Percentiles rank a stretch among this genome's conserved stretches.
Evolutionary conservation across 306 rosid species (phyloP).

Genomic region (Gynostemma pentaphyllum): DNA sequence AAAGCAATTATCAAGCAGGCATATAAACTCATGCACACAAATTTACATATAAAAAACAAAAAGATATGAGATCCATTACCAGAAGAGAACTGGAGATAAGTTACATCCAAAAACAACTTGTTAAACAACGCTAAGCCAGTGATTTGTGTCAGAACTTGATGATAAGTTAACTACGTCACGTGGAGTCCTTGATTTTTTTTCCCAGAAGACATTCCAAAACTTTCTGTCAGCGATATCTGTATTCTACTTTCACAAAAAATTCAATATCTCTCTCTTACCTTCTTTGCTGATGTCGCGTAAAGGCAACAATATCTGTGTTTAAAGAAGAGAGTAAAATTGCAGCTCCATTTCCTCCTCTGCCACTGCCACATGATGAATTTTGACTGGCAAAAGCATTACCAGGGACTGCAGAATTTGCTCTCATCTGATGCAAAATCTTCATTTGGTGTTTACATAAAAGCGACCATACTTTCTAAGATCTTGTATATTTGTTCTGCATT

Average conservation of each 20-base stretch:
- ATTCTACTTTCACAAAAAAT: too few species aligned
- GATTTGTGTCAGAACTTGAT: neutral
- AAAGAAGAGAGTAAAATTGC: neutral
- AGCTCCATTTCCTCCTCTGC: neutral
- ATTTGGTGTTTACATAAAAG: slow-evolving; percentile 11
- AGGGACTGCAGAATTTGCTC: neutral
- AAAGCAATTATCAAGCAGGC: too few species aligned
- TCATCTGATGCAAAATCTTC: neutral
- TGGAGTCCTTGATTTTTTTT: neutral
- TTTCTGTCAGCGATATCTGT: neutral
- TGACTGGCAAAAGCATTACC: neutral
- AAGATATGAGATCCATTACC: too few species aligned
- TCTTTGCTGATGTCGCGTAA: neutral
- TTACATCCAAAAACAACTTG: slow-evolving; percentile 1
- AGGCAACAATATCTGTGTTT: neutral
- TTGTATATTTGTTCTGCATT: slow-evolving; percentile 36
- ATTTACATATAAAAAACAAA: too few species aligned
- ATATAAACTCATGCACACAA: too few species aligned
- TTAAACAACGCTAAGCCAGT: neutral
- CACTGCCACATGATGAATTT: neutral
- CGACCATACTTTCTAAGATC: slow-evolving; percentile 34
- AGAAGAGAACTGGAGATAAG: too few species aligned
- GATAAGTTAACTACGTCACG: neutral
- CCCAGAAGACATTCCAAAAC: neutral
- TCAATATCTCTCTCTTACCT: neutral